Evolutionary conservation across 2,329 filamentous ascomycete species (phyloP), one percentile per base, ranked within the genome.

Genomic region (Exutisphaerella laricina): DNA sequence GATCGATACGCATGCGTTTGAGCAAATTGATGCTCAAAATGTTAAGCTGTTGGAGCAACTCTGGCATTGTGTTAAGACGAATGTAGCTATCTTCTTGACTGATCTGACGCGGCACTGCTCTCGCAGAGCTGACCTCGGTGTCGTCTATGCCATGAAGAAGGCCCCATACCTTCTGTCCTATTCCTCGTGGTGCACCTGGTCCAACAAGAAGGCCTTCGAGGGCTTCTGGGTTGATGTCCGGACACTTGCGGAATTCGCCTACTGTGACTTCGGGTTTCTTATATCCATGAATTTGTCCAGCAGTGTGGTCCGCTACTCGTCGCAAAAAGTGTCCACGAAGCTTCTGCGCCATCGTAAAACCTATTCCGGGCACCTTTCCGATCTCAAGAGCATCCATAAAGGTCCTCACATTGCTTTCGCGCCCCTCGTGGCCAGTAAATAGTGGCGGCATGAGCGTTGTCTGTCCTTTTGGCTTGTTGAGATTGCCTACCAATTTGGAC

Each of bases 81-180:
- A 78, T 75, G 62, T 94, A 97, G 12, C 88, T 92, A 65, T 97
- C 89, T 61, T 97, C 90, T 50, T 97, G 92, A 63, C 87, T 92
- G 60, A 97, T 94, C 64, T 96, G 89, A 1, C 79, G 80, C 0
- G 90, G 90, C 1, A 94, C 66, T 32, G 80, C 77, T 53, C 78
- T 78, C 2, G 80, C 84, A 49, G 80, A 73, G 37, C 80, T 79
- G 13, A 97, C 88, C 45, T 86, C 80, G 1, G 76, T 73, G 39
- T 80, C 68, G 61, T 97, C 90, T 20, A 88, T 72, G 4, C 89
- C 90, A 61, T 96, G 83, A 2, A 97, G 68, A 5, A 95, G 70
- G 13, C 70, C 72, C 88, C 88, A 97, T 3, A 88, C 69, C 53
- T 79, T 83, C 23, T 69, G 62, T 1, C 88, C 87, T 39, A 88